Evolutionary conservation across 2,329 filamentous ascomycete genomes (phyloP).

Genomic region (Zasmidium cellare): DNA sequence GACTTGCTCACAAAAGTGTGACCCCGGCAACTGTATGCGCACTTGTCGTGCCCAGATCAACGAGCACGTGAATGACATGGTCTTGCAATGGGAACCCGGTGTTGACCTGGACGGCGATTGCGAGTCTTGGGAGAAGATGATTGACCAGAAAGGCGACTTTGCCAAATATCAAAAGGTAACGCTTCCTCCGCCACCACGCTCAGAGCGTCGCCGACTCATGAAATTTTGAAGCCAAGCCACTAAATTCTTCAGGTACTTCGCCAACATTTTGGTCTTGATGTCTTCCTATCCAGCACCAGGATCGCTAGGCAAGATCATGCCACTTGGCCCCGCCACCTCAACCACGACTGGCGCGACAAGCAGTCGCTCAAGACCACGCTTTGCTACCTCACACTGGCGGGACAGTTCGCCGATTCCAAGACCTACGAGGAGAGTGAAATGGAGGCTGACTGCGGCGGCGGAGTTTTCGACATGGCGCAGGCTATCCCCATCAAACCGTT

Average conservation of each 20-base stretch:
- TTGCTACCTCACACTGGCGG: slow-evolving; percentile 19
- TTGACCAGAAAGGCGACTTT: slow-evolving; percentile 12
- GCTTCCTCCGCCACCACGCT: background rate
- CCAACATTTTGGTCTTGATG: slow-evolving; percentile 21
- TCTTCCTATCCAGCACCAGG: slow-evolving; percentile 11
- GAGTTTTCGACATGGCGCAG: slow-evolving; percentile 4
- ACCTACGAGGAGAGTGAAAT: slow-evolving; percentile 3
- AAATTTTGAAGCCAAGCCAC: background rate
- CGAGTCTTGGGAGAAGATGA: slow-evolving; percentile 10
- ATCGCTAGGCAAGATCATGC: background rate
- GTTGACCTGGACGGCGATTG: slow-evolving; percentile 8
- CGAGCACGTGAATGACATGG: background rate
- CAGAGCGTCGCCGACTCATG: no score
- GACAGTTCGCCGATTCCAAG: background rate
- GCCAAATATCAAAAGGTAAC: slow-evolving; percentile 12
- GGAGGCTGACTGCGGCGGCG: background rate
- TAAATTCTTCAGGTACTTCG: slow-evolving; percentile 13
- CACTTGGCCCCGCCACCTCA: slow-evolving; percentile 13
- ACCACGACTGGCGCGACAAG: slow-evolving; percentile 10
- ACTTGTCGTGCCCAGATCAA: slow-evolving; percentile 5
- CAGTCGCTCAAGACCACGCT: slow-evolving; percentile 17
- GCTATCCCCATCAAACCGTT: slow-evolving; percentile 3
- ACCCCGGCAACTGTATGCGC: slow-evolving; percentile 1
- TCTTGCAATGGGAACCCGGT: no score
- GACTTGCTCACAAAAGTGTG: slow-evolving; percentile 1